phyloP scores from a whole-genome alignment of 2,329 filamentous ascomycete species.

The Sphaceloma murrayae region DNA sequence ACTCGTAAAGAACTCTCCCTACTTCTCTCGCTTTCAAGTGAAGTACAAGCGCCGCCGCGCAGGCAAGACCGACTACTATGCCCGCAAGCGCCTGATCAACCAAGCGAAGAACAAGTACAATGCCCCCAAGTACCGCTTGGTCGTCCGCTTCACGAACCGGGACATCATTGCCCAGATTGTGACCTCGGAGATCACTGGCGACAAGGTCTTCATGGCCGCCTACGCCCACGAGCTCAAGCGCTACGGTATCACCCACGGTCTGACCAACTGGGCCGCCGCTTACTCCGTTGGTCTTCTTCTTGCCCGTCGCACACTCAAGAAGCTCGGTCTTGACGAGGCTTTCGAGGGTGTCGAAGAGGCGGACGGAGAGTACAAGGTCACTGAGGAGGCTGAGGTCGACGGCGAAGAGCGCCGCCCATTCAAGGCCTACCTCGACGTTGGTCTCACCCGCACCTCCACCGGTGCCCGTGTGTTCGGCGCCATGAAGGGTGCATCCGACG shows the following conservation, averaged over 20 bases:
- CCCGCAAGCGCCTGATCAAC: conserved; percentile 97
- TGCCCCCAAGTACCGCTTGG: conserved; percentile 98
- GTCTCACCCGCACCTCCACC: conserved; percentile 92
- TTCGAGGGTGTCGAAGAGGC: conserved; percentile 96
- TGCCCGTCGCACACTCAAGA: conserved; percentile 91
- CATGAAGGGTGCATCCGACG: conserved; percentile 99
- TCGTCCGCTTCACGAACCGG: conserved; percentile 74
- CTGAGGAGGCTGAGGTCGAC: conserved; percentile 84
- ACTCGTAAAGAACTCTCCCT: conserved; percentile 92
- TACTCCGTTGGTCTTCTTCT: conserved; percentile 95
- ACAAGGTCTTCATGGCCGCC: conserved; percentile 89
- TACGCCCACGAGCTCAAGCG: conserved; percentile 96
- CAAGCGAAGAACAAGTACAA: conserved; percentile 99
- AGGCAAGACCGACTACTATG: conserved; percentile 99
- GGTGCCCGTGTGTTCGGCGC: conserved; percentile 98
- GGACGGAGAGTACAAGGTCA: conserved; percentile 90
- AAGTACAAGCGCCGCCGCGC: conserved; percentile 97
- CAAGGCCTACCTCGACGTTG: conserved; percentile 98
- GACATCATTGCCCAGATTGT: conserved; percentile 99
- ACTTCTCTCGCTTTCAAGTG: conserved; percentile 99
- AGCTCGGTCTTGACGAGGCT: conserved; percentile 87
- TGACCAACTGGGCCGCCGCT: conserved; percentile 98
- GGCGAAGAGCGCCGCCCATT: conserved; percentile 88
- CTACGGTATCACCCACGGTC: conserved; percentile 96
- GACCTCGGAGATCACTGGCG: conserved; percentile 87